Conservation (phyloP, 306 rosid genomes). For the Sechiopsis laciniata region DNA sequence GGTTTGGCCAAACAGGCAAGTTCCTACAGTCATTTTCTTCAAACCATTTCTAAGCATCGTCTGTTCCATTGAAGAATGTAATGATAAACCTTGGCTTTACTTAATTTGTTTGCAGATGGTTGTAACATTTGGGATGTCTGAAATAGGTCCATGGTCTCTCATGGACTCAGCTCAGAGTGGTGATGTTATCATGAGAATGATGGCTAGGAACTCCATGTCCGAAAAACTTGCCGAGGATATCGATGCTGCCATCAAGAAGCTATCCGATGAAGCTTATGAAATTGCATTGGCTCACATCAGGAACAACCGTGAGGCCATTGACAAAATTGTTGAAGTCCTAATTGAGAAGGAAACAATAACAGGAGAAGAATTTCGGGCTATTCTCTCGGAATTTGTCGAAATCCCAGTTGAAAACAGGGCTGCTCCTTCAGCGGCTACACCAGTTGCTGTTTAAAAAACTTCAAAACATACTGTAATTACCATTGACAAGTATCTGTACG, state of each 20-base stretch:
- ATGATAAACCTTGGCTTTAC: neutral
- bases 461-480: conserved; percentile 22
- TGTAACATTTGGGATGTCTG: conserved; percentile 88
- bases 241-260: conserved; percentile 66
- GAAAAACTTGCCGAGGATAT: conserved; percentile 96
- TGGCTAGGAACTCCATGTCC: conserved; percentile 98
- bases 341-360: conserved; percentile 83
- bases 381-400: conserved; percentile 81
- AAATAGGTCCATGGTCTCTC: conserved; percentile 95
- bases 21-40: conserved; percentile 6
- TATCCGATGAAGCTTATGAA: conserved; percentile 81
- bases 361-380: conserved; percentile 87
- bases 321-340: conserved; percentile 84
- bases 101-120: conserved; percentile 70
- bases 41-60: neutral
- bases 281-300: conserved; percentile 75
- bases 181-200: conserved; percentile 94
- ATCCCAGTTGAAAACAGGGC: conserved; percentile 77
- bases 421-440: conserved; percentile 48
- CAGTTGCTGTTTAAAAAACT: conserved; percentile 56
- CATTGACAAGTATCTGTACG: conserved; percentile 14
- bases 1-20: conserved; percentile 91
- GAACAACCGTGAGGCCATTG: conserved; percentile 95
- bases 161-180: conserved; percentile 77
- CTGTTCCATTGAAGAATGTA: neutral